phyloP scores from a whole-genome alignment of 768 basidiomycete species.

The Cubamyces sp. region DNA sequence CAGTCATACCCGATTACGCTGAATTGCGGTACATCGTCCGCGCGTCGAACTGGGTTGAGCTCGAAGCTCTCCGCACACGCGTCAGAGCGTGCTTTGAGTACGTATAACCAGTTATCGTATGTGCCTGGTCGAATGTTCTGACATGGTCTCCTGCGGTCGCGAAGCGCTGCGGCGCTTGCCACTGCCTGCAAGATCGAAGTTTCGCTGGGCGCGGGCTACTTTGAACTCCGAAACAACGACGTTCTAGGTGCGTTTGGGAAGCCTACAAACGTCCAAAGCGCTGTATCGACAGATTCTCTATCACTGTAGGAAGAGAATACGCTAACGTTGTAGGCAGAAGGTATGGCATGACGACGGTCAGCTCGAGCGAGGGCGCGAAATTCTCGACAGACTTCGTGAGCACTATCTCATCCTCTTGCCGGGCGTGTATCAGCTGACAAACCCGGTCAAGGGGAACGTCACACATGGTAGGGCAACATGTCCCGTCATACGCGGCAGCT shows the following conservation, averaged over 20 bases:
- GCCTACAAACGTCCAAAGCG: neutral
- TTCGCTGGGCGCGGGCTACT: conserved; percentile 29
- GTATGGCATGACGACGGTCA: conserved; percentile 46
- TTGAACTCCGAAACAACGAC: conserved; percentile 41
- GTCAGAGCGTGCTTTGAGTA: conserved; percentile 76
- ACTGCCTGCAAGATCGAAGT: conserved; percentile 41
- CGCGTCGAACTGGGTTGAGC: conserved; percentile 63
- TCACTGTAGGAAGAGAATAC: conserved; percentile 53
- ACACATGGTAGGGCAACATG: conserved; percentile 52
- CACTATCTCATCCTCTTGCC: conserved; percentile 16
- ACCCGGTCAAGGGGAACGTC: conserved; percentile 64
- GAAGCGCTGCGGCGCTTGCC: conserved; percentile 71
- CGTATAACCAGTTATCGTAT: conserved; percentile 29
- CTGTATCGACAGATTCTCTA: neutral
- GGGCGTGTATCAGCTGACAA: conserved; percentile 8
- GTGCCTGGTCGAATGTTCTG: neutral
- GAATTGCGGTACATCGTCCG: conserved; percentile 75
- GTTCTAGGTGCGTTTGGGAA: conserved; percentile 31
- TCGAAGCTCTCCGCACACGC: conserved; percentile 57
- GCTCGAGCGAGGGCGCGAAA: conserved; percentile 40
- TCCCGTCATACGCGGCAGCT: conserved; percentile 26
- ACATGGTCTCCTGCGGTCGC: conserved; percentile 11
- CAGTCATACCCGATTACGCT: conserved; percentile 86
- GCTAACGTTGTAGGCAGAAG: conserved; percentile 46
- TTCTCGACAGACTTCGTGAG: conserved; percentile 84